phyloP scores from a whole-genome alignment of 2,329 filamentous ascomycete species.

The Sclerotinia trifoliorum region DNA sequence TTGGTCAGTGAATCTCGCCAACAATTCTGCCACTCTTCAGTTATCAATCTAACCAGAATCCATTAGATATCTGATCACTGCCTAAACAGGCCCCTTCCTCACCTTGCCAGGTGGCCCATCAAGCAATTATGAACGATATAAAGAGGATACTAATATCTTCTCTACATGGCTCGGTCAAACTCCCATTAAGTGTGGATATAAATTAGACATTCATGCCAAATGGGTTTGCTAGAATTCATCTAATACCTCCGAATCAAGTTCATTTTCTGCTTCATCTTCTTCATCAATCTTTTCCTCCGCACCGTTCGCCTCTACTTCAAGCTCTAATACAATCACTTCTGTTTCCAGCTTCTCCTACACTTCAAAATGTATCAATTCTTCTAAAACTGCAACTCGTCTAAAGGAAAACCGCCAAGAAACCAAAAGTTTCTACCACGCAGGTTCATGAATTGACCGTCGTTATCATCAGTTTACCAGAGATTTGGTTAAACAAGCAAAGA shows the following conservation, averaged over 20 bases:
- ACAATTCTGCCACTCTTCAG: too few species aligned
- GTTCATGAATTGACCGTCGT: not conserved
- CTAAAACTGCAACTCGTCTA: not conserved
- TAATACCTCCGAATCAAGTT: not conserved
- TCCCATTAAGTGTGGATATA: slow-evolving; percentile 1
- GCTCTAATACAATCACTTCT: not conserved
- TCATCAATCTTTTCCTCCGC: not conserved
- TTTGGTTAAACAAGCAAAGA: not conserved
- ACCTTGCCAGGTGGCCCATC: too few species aligned
- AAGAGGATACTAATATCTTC: slow-evolving; percentile 14
- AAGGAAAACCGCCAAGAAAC: not conserved
- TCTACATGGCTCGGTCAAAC: not conserved
- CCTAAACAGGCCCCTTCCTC: too few species aligned
- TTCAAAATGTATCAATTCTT: not conserved
- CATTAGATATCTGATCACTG: too few species aligned
- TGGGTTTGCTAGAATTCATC: not conserved
- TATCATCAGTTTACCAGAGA: not conserved
- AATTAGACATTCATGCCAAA: not conserved
- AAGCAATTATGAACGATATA: too few species aligned
- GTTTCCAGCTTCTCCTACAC: not conserved
- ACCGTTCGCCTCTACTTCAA: not conserved
- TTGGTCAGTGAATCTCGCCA: too few species aligned
- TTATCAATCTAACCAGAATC: too few species aligned
- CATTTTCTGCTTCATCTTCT: not conserved
- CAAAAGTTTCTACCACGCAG: not conserved